Base-by-base conservation (phyloP, 495 filamentous ascomycete species). In the Daldinia decipiens region DNA sequence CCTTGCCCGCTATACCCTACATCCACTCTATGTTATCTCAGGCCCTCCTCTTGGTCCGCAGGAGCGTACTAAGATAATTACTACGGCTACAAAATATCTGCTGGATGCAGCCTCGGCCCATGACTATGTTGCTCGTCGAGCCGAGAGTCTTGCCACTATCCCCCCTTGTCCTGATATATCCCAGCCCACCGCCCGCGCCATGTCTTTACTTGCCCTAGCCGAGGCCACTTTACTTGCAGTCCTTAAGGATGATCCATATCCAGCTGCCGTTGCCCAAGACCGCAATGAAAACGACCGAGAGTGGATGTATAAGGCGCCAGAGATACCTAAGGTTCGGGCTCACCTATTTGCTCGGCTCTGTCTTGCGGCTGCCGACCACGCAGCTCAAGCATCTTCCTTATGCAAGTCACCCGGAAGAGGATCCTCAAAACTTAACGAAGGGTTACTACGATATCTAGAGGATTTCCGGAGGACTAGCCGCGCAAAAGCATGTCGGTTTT, bases 171-270 rank as follows among this genome's bases (percentile, higher is more conserved):
- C 78, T 1, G 94, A 97, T 74, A 86, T 95, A 36, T 80, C 87
- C 32, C 82, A 88, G 1, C 76, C 87, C 0, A 84, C 88, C 4
- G 86, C 94, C n/a, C 82, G 85, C 0, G 93, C 93, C 5, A 83
- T 97, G 27, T 84, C 89, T 12, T 86, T 86, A 1, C 84, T 98
- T 5, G 90, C 93, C 0, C 80, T 96, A 11, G 92, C 93, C 0
- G 93, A 97, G 77, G 95, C 95, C 0, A 98, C 94, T 0, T 85
- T 98, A 5, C 83, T 97, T 2, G 92, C 93, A 2, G 93, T 98
- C 0, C 79, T 95, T 31, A 98, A 97, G 73, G 94, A 97, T 71
- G 95, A 99, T 74, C 93, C 95, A 0, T 97, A 98, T 72, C 89
- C 95, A 1, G 88, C 89, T 2, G 86, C 87, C 13, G 90, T 93